Evolutionary conservation across 495 filamentous ascomycete species (phyloP).

Genomic region (Lepidopterella palustris): DNA sequence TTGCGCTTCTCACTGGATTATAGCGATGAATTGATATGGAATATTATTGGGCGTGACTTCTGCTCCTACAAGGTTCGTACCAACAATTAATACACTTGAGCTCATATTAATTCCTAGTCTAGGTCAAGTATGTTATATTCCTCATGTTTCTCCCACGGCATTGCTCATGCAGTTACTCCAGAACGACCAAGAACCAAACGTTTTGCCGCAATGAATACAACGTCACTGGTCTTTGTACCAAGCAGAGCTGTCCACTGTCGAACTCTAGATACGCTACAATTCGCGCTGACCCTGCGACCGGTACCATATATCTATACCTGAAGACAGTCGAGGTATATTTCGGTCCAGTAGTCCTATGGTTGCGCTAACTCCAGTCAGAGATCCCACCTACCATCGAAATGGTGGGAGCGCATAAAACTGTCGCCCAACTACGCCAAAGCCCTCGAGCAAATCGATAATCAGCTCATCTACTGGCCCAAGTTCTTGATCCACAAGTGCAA

Average conservation of each 20-base stretch:
- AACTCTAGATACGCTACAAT: slow-evolving; percentile 95
- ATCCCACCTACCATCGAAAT: slow-evolving; percentile 84
- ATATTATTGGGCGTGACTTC: slow-evolving; percentile 91
- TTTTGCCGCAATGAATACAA: slow-evolving; percentile 98
- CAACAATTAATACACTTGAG: no score
- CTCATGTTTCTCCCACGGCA: background rate
- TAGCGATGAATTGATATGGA: slow-evolving; percentile 98
- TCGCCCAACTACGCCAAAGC: slow-evolving; percentile 86
- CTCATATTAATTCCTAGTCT: no score
- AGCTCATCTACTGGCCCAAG: slow-evolving; percentile 92
- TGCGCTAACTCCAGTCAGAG: no score
- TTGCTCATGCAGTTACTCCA: slow-evolving; percentile 27
- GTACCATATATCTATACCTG: slow-evolving; percentile 91
- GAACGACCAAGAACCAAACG: slow-evolving; percentile 79
- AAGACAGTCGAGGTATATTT: slow-evolving; percentile 69
- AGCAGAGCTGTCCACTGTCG: slow-evolving; percentile 90
- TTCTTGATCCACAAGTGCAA: slow-evolving; percentile 96
- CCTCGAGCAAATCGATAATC: slow-evolving; percentile 78
- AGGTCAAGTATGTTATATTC: slow-evolving; percentile 64
- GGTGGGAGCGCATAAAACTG: slow-evolving; percentile 91
- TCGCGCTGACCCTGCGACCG: slow-evolving; percentile 71
- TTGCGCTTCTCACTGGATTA: no score
- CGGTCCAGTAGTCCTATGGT: slow-evolving; percentile 41
- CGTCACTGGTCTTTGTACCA: slow-evolving; percentile 89
- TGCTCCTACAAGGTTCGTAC: slow-evolving; percentile 95